phyloP scores from a whole-genome alignment of 345 rosid species.

The Laguncularia racemosa region DNA sequence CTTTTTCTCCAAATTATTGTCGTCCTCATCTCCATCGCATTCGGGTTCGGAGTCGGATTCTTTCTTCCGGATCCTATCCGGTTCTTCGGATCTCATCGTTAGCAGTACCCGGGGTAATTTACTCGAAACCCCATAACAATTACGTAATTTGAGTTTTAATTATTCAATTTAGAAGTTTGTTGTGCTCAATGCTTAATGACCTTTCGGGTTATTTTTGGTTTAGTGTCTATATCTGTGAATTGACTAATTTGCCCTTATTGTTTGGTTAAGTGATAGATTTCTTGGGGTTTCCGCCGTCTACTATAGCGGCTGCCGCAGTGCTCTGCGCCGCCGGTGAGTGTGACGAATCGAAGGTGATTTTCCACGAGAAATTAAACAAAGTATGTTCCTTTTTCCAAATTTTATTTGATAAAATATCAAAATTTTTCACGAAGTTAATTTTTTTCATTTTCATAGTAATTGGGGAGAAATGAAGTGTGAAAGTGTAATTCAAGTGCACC shows the following conservation, averaged over 20 bases:
- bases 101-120: constrained; percentile 44
- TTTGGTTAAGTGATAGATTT: constrained; percentile 44
- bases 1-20: constrained; percentile 30
- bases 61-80: constrained; percentile 18
- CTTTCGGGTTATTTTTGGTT: too few species aligned
- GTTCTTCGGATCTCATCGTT: constrained; percentile 47
- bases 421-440: constrained; percentile 1
- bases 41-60: not conserved
- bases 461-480: too few species aligned
- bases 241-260: not conserved
- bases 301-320: constrained; percentile 51
- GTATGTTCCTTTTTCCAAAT: constrained; percentile 17
- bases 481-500: too few species aligned
- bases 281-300: constrained; percentile 41
- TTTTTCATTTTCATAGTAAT: not conserved
- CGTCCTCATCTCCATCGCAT: constrained; percentile 13
- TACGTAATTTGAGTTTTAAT: too few species aligned
- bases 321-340: constrained; percentile 28
- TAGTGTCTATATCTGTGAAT: too few species aligned
- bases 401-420: not conserved
- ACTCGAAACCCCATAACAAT: not conserved
- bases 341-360: constrained; percentile 7
- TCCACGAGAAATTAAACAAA: constrained; percentile 26
- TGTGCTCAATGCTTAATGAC: too few species aligned
- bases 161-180: too few species aligned